These are phyloP conservation scores for Irpex rosettiformis DNA, from an alignment of 1,284 basidiomycete genomes.

Conservation along the genomic window DNA sequence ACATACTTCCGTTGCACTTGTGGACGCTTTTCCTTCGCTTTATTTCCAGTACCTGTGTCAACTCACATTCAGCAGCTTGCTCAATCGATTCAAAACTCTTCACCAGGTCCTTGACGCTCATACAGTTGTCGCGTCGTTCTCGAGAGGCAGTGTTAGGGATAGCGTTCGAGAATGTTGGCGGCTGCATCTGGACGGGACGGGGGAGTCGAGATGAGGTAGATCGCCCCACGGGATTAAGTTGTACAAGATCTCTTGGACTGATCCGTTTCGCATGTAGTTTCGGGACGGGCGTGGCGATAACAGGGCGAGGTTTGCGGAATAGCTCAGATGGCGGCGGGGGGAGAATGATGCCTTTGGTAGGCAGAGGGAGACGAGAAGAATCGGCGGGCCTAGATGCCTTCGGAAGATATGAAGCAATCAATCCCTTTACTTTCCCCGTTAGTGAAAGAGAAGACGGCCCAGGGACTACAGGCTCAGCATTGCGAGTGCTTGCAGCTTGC, in stretches of 20 bases:
- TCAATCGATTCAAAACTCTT: slow-evolving; percentile 56
- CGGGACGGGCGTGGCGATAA: slow-evolving; percentile 55
- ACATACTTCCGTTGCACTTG: not conserved
- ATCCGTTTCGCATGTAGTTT: slow-evolving; percentile 39
- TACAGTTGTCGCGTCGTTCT: slow-evolving; percentile 51
- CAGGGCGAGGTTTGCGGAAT: slow-evolving; percentile 46
- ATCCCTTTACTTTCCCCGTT: slow-evolving; percentile 39
- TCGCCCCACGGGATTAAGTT: slow-evolving; percentile 47
- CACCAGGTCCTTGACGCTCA: slow-evolving; percentile 69
- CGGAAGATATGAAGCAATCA: slow-evolving; percentile 62
- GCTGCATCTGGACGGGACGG: slow-evolving; percentile 35
- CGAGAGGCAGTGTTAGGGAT: slow-evolving; percentile 24
- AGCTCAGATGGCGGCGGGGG: slow-evolving; percentile 52
- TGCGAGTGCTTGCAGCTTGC: too few species aligned
- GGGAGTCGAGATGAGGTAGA: slow-evolving; percentile 44
- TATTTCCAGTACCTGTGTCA: not conserved
- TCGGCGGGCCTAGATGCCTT: slow-evolving; percentile 3
- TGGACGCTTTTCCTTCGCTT: not conserved
- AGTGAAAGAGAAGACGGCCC: slow-evolving; percentile 20
- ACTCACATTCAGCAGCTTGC: slow-evolving; percentile 21
- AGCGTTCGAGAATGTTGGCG: slow-evolving; percentile 33
- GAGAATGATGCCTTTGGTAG: slow-evolving; percentile 29
- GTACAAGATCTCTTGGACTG: slow-evolving; percentile 61
- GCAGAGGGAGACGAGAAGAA: slow-evolving; percentile 14
- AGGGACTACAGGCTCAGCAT: slow-evolving; percentile 8